Base-by-base conservation (phyloP, 305 asterid genomes). In the Fraxinus angustifolia region DNA sequence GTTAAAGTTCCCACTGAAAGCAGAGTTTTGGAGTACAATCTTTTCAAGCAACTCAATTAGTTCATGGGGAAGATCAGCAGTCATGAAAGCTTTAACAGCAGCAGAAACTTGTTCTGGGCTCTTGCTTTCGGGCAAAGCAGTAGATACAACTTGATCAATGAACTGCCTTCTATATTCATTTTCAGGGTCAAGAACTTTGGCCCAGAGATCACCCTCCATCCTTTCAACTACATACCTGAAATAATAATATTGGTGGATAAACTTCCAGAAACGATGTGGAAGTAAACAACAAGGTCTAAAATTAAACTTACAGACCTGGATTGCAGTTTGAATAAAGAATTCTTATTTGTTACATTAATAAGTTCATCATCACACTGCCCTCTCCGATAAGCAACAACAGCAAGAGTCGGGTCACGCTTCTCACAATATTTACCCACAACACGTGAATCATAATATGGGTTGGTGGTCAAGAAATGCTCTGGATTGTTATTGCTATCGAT, bases 51-150 rank as follows among this genome's bases (percentile, higher is more conserved):
- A 91, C 88, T 96, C 99, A 83, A 96, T 96, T 75, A 96, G 90
- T 83, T 96, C 99, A 79, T 96, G 99, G 23, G 99, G 99, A 77
- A 96, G 99, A 88, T 96, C 99, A 75, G 99, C 99, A 33, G 98
- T 92, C 98, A 96, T 96, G 87, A 96, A 96, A 3, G 99, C 98
- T 84, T 96, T 96, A 80, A 96, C 98, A 85, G 99, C 98, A 16
- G 99, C 99, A 84, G 99, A 96, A 82, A 96, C 99, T 90, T 96
- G 99, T 84, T 96, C 99, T 7, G 99, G 99, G 83, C 98, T 94
- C 91, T 96, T 94, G 96, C 98, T 96, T 85, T 96, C 99, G 12
- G 99, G 98, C 89, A 96, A 87, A 72, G 99, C 99, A 93, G 99
- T 96, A 70, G 99, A 96, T 53, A 94, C 98, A 85, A 96, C 98